Evolutionary conservation across 139 green algal genomes (phyloP).

Genomic region (Nannochloris sp.): DNA sequence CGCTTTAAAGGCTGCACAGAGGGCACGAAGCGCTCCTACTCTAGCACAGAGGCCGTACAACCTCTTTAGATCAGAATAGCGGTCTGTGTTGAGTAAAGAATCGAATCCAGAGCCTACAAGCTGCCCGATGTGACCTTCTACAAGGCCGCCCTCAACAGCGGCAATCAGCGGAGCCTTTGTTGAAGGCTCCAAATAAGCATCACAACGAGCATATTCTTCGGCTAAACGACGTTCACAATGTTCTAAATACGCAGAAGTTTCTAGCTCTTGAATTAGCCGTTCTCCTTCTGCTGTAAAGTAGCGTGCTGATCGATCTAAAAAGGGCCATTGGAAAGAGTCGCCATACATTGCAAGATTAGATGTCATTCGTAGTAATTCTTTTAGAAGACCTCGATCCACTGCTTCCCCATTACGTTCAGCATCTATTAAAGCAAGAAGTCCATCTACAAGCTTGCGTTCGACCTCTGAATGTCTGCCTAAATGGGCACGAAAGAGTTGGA

Average conservation of each 20-base stretch:
- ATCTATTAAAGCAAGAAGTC: constrained; percentile 63
- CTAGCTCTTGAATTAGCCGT: constrained; percentile 33
- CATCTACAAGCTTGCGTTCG: constrained; percentile 45
- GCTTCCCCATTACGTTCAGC: constrained; percentile 66
- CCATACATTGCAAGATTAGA: constrained; percentile 67
- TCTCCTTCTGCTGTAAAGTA: constrained; percentile 66
- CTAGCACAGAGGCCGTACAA: constrained; percentile 60
- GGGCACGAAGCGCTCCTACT: constrained; percentile 50
- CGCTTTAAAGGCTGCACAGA: constrained; percentile 61
- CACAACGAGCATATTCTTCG: constrained; percentile 83
- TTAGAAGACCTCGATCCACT: constrained; percentile 66
- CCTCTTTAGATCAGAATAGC: constrained; percentile 70
- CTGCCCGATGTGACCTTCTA: constrained; percentile 55
- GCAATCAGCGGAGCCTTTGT: constrained; percentile 69
- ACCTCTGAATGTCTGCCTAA: constrained; percentile 56
- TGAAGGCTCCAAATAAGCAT: constrained; percentile 72
- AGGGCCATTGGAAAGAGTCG: constrained; percentile 43
- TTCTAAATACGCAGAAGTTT: constrained; percentile 81
- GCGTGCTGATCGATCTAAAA: constrained; percentile 34
- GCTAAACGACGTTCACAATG: constrained; percentile 80
- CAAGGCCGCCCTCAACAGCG: constrained; percentile 65
- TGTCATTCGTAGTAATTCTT: constrained; percentile 69
- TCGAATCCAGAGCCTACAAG: constrained; percentile 58
- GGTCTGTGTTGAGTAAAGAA: constrained; percentile 61
- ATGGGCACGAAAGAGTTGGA: constrained; percentile 77